These are phyloP conservation scores for Tetrapisispora namnaoensis DNA, from an alignment of 805 yeast genomes.

Conservation along the genomic window DNA sequence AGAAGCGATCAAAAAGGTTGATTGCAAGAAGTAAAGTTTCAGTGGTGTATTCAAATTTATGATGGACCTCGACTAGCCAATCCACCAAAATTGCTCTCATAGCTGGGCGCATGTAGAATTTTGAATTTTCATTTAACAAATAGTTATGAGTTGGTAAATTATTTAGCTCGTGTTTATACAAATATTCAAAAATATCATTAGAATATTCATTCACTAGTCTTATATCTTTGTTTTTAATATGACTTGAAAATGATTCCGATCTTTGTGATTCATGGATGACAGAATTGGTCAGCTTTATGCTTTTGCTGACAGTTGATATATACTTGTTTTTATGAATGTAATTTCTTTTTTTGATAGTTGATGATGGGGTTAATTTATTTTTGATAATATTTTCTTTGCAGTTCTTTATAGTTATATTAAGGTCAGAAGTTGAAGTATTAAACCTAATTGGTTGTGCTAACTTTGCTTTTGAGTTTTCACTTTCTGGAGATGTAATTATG, in stretches of 20 bases:
- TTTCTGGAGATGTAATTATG: slow-evolving; percentile 1
- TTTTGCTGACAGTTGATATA: not conserved
- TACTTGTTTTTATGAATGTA: not conserved
- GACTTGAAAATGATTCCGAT: not conserved
- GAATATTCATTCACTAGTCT: slow-evolving; percentile 87
- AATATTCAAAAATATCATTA: slow-evolving; percentile 69
- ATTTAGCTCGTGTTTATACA: slow-evolving; percentile 55
- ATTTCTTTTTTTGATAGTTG: not conserved
- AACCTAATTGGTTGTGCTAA: not conserved
- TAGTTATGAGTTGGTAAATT: slow-evolving; percentile 68
- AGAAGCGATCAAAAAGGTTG: slow-evolving; percentile 78
- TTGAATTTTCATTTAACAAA: slow-evolving; percentile 38
- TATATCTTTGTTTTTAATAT: not conserved
- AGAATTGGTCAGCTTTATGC: not conserved
- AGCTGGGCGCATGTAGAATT: slow-evolving; percentile 62
- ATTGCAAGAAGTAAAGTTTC: slow-evolving; percentile 79
- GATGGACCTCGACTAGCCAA: slow-evolving; percentile 87
- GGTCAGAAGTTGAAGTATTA: not conserved
- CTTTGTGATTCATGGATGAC: not conserved
- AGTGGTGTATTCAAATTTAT: slow-evolving; percentile 70
- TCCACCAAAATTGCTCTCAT: slow-evolving; percentile 85
- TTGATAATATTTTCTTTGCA: not conserved
- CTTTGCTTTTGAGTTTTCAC: not conserved
- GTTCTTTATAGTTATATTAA: not conserved
- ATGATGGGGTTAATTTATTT: not conserved